phyloP scores from a whole-genome alignment of 345 rosid genomes.

The Arabis hirsuta region DNA sequence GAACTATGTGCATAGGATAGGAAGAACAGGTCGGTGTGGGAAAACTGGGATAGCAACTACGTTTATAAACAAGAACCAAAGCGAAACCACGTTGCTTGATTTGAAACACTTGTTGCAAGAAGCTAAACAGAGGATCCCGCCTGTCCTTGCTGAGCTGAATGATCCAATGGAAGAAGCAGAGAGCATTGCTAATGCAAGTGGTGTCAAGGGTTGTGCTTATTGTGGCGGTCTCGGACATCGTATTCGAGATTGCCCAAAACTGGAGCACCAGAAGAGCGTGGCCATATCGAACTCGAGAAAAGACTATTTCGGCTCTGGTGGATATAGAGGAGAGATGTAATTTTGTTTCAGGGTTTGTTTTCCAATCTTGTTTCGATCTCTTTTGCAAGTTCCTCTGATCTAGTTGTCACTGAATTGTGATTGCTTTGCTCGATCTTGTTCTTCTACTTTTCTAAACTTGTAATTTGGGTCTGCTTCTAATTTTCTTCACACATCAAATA shows the following conservation, averaged over 20 bases:
- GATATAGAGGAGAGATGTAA: slow-evolving; percentile 82
- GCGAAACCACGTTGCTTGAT: slow-evolving; percentile 84
- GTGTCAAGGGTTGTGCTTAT: slow-evolving; percentile 92
- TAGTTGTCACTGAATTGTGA: not conserved
- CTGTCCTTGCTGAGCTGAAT: slow-evolving; percentile 80
- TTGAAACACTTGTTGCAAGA: slow-evolving; percentile 89
- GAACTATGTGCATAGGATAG: slow-evolving; percentile 92
- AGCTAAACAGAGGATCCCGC: slow-evolving; percentile 93
- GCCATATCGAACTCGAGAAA: slow-evolving; percentile 80
- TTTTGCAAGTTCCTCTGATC: slow-evolving; percentile 10
- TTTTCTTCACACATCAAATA: not conserved
- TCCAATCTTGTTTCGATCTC: not conserved
- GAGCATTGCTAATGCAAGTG: slow-evolving; percentile 67
- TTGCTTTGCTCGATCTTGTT: not conserved
- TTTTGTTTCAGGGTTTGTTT: not conserved
- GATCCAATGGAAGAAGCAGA: slow-evolving; percentile 94
- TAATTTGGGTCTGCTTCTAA: not conserved
- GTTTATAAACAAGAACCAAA: slow-evolving; percentile 93
- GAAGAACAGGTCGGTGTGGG: slow-evolving; percentile 93
- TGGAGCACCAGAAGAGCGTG: slow-evolving; percentile 86
- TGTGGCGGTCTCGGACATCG: slow-evolving; percentile 97
- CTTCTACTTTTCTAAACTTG: slow-evolving; percentile 1
- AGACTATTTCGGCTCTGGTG: slow-evolving; percentile 92
- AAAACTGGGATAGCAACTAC: slow-evolving; percentile 94
- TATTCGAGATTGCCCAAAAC: slow-evolving; percentile 82